Percentiles rank a stretch among this genome's conserved stretches.
Conservation (phyloP, 495 filamentous ascomycete species). For the Tirmania nivea region DNA sequence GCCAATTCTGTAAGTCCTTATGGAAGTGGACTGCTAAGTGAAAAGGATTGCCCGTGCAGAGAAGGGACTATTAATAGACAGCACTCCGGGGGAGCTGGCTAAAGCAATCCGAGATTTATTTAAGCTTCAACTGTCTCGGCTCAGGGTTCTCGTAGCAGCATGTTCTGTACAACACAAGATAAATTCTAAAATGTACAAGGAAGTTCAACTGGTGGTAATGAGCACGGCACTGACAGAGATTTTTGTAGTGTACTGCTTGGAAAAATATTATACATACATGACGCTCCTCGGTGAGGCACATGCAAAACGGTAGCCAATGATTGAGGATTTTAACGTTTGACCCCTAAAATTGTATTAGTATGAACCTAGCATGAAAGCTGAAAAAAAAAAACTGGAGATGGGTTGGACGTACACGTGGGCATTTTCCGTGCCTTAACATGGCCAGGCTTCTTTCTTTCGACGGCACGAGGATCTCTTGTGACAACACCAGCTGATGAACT, state of each 20-base stretch:
- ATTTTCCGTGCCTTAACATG: conserved; percentile 92
- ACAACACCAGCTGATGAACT: conserved; percentile 54
- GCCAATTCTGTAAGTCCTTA: too few relatives aligned
- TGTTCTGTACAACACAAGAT: too few relatives aligned
- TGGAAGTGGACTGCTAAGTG: too few relatives aligned
- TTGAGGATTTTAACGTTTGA: not conserved
- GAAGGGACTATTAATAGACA: too few relatives aligned
- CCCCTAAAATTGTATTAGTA: not conserved
- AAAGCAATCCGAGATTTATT: too few relatives aligned
- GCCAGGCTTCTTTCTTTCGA: conserved; percentile 97
- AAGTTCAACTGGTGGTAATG: too few relatives aligned
- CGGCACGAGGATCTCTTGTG: conserved; percentile 72
- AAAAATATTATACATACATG: not conserved
- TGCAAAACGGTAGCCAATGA: not conserved
- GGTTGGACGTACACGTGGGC: conserved; percentile 43
- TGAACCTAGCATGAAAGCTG: not conserved
- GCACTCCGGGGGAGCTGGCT: too few relatives aligned
- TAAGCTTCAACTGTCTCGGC: too few relatives aligned
- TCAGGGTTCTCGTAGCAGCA: too few relatives aligned
- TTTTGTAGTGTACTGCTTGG: not conserved
- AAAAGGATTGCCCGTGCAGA: too few relatives aligned
- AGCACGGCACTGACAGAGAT: too few relatives aligned
- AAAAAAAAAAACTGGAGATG: not conserved
- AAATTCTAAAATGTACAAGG: too few relatives aligned
- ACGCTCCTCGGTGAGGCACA: not conserved